phyloP scores from a whole-genome alignment of 2,329 filamentous ascomycete species.

The Monosporascus sp. region DNA sequence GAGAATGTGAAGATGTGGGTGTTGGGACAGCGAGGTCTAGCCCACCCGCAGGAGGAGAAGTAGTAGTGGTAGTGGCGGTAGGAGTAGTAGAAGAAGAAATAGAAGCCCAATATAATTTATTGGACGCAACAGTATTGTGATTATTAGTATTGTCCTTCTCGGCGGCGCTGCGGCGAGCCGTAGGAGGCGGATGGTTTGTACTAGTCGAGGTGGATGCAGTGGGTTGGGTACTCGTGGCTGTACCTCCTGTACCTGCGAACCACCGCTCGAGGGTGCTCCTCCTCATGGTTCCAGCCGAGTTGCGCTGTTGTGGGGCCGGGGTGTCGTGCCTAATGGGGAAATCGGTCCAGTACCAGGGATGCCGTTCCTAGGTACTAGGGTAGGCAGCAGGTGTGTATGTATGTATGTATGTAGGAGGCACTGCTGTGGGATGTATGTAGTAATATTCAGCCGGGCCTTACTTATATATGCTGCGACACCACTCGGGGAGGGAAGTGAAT shows the following conservation, averaged over 20 bases:
- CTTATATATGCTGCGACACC: too few relatives aligned
- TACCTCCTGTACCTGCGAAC: conserved; percentile 15
- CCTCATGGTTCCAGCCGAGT: conserved; percentile 13
- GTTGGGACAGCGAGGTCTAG: conserved; percentile 19
- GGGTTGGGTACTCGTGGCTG: background rate
- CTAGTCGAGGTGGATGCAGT: conserved; percentile 16
- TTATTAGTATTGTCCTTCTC: conserved; percentile 19
- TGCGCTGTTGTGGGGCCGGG: background rate
- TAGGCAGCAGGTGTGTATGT: background rate
- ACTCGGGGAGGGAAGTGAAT: too few relatives aligned
- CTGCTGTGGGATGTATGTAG: too few relatives aligned
- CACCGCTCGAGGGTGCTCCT: conserved; percentile 20
- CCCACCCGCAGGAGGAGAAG: background rate
- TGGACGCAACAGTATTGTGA: conserved; percentile 3
- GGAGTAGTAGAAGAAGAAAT: conserved; percentile 26
- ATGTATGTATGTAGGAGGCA: background rate
- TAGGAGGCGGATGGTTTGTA: conserved; percentile 21
- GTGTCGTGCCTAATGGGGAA: background rate
- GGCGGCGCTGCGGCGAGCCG: conserved; percentile 21
- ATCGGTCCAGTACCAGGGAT: background rate
- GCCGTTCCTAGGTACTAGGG: background rate
- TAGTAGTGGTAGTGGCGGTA: conserved; percentile 31
- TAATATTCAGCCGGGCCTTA: too few relatives aligned
- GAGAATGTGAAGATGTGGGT: conserved; percentile 36
- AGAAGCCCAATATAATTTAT: conserved; percentile 11